Evolutionary conservation across 805 yeast genomes (phyloP).

Genomic region (Metschnikowia orientalis): DNA sequence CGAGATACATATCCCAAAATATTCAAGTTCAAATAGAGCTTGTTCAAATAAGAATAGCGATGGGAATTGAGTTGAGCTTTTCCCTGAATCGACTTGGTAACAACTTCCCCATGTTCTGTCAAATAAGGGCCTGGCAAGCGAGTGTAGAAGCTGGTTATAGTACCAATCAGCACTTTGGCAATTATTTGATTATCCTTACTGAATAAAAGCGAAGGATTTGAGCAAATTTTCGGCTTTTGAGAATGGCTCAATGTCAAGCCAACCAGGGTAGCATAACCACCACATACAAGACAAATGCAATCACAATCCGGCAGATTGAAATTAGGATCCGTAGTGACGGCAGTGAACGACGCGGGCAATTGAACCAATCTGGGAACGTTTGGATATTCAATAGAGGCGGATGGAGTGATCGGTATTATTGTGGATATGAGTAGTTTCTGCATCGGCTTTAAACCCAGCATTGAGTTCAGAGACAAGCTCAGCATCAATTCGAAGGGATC

Average conservation of each 20-base stretch:
- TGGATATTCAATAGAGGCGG: constrained; percentile 56
- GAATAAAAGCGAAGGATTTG: constrained; percentile 6
- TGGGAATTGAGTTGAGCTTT: constrained; percentile 53
- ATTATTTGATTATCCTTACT: constrained; percentile 3
- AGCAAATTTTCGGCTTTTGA: constrained; percentile 8
- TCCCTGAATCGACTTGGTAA: constrained; percentile 48
- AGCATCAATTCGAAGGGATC: constrained; percentile 2
- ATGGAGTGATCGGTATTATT: too few relatives aligned
- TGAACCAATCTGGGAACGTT: constrained; percentile 50
- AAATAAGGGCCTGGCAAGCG: constrained; percentile 63
- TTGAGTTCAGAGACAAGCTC: too few relatives aligned
- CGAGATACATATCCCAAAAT: constrained; percentile 45
- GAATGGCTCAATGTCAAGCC: not conserved
- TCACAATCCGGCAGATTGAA: constrained; percentile 17
- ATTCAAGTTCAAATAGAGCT: constrained; percentile 59
- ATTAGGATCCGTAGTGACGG: constrained; percentile 24
- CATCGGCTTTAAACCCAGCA: too few relatives aligned
- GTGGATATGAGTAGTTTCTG: too few relatives aligned
- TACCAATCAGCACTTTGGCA: constrained; percentile 1
- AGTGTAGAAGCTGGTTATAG: constrained; percentile 1
- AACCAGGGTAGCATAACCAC: constrained; percentile 17
- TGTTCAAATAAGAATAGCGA: constrained; percentile 55
- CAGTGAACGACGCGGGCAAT: constrained; percentile 42
- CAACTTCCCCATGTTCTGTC: constrained; percentile 73
- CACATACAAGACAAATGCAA: constrained; percentile 35